phyloP scores from a whole-genome alignment of 352 stramenopile species.

The Globisporangium nodosum region DNA sequence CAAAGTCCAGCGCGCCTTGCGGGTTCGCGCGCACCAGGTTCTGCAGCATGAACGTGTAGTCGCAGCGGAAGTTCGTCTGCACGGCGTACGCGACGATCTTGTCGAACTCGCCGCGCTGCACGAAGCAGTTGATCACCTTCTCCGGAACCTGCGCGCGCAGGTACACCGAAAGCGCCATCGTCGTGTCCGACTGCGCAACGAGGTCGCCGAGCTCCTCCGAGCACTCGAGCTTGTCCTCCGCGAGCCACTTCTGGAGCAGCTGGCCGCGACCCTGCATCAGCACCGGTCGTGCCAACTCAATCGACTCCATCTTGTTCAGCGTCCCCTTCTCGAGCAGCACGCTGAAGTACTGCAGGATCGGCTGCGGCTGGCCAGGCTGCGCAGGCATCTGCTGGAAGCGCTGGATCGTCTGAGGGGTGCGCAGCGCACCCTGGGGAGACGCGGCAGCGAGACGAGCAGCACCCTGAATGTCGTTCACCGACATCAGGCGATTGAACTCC shows the following conservation, averaged over 20 bases:
- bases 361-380: conserved; percentile 94
- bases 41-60: conserved; percentile 99
- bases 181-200: conserved; percentile 93
- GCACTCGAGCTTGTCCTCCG: conserved; percentile 98
- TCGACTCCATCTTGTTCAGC: conserved; percentile 98
- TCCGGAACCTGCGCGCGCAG: conserved; percentile 95
- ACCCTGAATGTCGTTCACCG: conserved; percentile 79
- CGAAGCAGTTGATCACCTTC: conserved; percentile 99
- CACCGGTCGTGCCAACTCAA: conserved; percentile 97
- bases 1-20: conserved; percentile 96
- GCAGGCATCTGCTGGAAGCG: conserved; percentile 98
- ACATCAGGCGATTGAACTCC: conserved; percentile 96
- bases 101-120: conserved; percentile 98
- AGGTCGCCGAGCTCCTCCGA: conserved; percentile 97
- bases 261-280: conserved; percentile 96
- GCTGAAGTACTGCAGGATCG: conserved; percentile 99
- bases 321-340: conserved; percentile 97
- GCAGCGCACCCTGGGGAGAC: conserved; percentile 87
- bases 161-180: conserved; percentile 98
- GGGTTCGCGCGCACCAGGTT: conserved; percentile 98
- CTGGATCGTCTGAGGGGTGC: conserved; percentile 98
- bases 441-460: conserved; percentile 88
- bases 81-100: conserved; percentile 97
- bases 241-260: conserved; percentile 99
- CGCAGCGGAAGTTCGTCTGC: conserved; percentile 97